Conservation (phyloP, 2,329 filamentous ascomycete species). For the Aspergillus candidus region DNA sequence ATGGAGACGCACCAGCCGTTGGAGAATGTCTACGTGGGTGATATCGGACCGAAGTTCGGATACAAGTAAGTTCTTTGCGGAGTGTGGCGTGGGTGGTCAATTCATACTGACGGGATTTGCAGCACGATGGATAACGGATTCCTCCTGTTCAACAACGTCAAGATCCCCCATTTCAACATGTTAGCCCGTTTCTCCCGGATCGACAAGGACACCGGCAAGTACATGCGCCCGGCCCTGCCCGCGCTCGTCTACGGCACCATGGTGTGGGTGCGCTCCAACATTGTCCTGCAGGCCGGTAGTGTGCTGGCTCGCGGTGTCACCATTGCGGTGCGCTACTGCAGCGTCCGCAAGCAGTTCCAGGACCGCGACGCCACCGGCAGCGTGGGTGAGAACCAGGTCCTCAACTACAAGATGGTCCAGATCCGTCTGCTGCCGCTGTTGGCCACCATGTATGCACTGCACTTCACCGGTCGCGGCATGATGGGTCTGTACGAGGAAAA, state of each 20-base stretch:
- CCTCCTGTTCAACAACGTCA: constrained; percentile 68
- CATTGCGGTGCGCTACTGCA: constrained; percentile 68
- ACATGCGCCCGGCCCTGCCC: constrained; percentile 60
- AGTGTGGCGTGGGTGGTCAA: too few relatives aligned
- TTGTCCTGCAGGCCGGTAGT: constrained; percentile 66
- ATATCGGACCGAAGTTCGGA: constrained; percentile 74
- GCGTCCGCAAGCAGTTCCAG: constrained; percentile 71
- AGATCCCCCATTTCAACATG: constrained; percentile 69
- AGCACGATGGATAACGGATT: constrained; percentile 76
- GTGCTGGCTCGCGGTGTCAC: constrained; percentile 70
- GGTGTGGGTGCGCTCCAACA: constrained; percentile 67
- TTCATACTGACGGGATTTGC: constrained; percentile 5
- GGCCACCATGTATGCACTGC: constrained; percentile 68
- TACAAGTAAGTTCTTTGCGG: constrained; percentile 50
- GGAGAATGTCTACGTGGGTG: constrained; percentile 65
- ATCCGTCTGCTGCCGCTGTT: constrained; percentile 65
- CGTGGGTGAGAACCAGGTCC: constrained; percentile 63
- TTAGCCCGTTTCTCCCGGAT: constrained; percentile 64
- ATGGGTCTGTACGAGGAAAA: constrained; percentile 67
- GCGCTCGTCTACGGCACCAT: constrained; percentile 68
- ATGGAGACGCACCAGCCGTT: constrained; percentile 63
- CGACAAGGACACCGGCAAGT: constrained; percentile 62
- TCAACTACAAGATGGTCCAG: constrained; percentile 79
- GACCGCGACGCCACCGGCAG: constrained; percentile 60
- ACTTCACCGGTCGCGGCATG: constrained; percentile 73